Base-by-base conservation (phyloP, 768 basidiomycete genomes). In the Termitomyces sp. region DNA sequence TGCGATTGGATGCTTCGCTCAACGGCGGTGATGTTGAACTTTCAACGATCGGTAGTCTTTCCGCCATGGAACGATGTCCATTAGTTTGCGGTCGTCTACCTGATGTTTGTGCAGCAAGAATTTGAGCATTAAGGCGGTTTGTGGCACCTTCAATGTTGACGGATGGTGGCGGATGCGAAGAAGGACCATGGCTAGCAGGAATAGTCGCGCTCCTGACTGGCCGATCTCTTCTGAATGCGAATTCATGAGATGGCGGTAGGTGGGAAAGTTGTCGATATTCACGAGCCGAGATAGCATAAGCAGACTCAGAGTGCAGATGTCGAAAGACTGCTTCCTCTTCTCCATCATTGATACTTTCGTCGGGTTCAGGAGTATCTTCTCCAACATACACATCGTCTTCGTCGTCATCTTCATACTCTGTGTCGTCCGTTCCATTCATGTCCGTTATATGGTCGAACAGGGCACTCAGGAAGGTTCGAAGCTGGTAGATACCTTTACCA, bases 401-500 rank as follows among this genome's bases (percentile, higher is more conserved):
- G 48, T 82, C 79, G 55, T 84, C 84, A 55, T 87, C 85, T 54
- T 87, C 84, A 63, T 87, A 87, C 65, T 90, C 87, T 1, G 84
- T 87, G 65, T 86, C 85, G 67, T 87, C 89, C 49, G 82, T 88
- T 32, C 82, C 85, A 65, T 84, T 87, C 79, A 83, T 79, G 67
- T 91, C 90, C 2, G 84, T 89, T 67, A 92, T 88, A 63, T 85
- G 85, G 66, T 88, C 87, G 70, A 89, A 91, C 15, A 90, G 73
- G 61, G 89, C 89, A 7, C 84, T 88, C 51, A 99, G 78, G 72
- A 87, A 95, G 18, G 85, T 77, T 36, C 96, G 84, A 20, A 99
- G 81, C 52, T 94, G 88, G 12, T 83, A 77, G 2, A 99, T 92
- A 7, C 96, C 96, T 65, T 88, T 88, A 22, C 94, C 93, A 12